Percentiles rank a stretch among this genome's conserved stretches.
Conservation (phyloP, 2,329 filamentous ascomycete genomes). For the Pseudogymnoascus sp. region DNA sequence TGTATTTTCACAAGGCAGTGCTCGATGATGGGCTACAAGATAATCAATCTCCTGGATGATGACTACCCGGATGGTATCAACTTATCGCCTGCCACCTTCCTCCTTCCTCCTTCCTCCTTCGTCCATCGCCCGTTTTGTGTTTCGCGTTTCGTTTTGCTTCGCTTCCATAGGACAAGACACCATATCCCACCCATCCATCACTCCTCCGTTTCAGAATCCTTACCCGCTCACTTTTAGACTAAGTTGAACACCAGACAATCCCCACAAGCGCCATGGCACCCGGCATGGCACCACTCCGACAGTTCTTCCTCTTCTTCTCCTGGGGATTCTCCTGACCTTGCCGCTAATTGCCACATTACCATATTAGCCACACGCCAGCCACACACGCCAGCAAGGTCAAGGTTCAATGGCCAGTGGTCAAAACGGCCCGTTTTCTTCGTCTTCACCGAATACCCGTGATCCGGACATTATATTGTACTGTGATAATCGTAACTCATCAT, state of each 20-base stretch:
- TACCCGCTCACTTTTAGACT: not conserved
- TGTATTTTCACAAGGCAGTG: not conserved
- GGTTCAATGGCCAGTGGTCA: not conserved
- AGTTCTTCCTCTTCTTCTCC: not conserved
- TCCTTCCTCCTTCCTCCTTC: not conserved
- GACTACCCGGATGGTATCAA: too few relatives aligned
- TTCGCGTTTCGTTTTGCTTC: not conserved
- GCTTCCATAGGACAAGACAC: not conserved
- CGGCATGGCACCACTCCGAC: not conserved
- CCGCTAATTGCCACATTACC: not conserved
- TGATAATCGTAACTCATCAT: not conserved
- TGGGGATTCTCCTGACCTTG: not conserved
- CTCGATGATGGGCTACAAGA: not conserved
- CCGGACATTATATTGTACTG: not conserved
- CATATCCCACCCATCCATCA: not conserved
- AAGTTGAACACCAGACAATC: not conserved
- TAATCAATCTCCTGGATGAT: not conserved
- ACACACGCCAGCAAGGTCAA: not conserved
- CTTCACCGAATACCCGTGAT: not conserved
- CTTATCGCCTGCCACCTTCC: not conserved
- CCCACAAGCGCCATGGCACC: not conserved
- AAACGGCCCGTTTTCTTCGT: not conserved
- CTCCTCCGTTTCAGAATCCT: slow-evolving; percentile 2
- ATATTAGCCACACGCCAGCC: not conserved
- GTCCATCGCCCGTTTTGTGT: not conserved